phyloP scores from a whole-genome alignment of 257 asterid species.

The Gynochthodes officinalis region DNA sequence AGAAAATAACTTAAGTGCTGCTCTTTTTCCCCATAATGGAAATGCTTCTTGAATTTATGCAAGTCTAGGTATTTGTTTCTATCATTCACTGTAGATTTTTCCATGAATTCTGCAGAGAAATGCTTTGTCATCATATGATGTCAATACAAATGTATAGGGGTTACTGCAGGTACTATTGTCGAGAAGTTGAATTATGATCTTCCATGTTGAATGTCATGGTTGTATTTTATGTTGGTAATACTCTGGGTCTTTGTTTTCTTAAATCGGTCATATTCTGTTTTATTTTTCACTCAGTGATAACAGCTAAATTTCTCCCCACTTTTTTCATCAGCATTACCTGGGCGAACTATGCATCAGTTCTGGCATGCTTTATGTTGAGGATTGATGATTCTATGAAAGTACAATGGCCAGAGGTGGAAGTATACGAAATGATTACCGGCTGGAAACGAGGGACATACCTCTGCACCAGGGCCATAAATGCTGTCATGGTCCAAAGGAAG shows the following conservation, averaged over 20 bases:
- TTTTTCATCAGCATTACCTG: slow-evolving; percentile 16
- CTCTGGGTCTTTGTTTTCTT: slow-evolving; percentile 3
- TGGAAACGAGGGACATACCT: slow-evolving; percentile 7
- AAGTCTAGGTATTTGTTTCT: background rate
- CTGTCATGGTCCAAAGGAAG: background rate
- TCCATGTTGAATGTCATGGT: slow-evolving; percentile 24
- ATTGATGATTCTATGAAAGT: background rate
- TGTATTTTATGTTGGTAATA: slow-evolving; percentile 8
- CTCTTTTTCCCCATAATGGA: background rate
- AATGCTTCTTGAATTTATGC: background rate
- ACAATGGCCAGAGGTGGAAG: slow-evolving; percentile 3
- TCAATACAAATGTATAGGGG: slow-evolving; percentile 31
- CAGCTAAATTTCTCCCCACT: slow-evolving; percentile 8
- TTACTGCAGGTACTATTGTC: slow-evolving; percentile 31
- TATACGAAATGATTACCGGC: background rate
- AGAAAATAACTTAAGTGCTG: background rate
- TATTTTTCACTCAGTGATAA: background rate
- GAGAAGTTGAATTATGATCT: slow-evolving; percentile 23
- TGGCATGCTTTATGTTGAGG: slow-evolving; percentile 8
- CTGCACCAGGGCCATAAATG: background rate
- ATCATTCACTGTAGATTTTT: slow-evolving; percentile 8
- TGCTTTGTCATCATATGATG: slow-evolving; percentile 53
- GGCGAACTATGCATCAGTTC: slow-evolving; percentile 6
- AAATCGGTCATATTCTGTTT: background rate
- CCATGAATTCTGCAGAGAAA: slow-evolving; percentile 45